phyloP scores from a whole-genome alignment of 1,284 basidiomycete genomes.

The Rhodotorula sp. region DNA sequence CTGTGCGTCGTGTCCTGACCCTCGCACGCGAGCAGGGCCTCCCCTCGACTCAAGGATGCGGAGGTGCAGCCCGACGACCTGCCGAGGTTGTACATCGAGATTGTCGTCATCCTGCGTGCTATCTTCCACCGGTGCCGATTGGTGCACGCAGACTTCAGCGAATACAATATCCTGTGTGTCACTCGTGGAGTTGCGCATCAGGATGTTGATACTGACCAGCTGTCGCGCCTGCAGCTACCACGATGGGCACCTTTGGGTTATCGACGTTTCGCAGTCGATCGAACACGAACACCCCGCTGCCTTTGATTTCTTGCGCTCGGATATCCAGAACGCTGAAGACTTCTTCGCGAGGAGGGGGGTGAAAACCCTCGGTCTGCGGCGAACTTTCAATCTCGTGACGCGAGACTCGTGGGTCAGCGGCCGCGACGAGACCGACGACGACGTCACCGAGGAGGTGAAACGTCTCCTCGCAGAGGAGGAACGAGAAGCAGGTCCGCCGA shows the following conservation, averaged over 20 bases:
- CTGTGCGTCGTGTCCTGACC: not conserved
- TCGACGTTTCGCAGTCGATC: slow-evolving; percentile 98
- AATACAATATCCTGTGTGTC: slow-evolving; percentile 93
- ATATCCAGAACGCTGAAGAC: slow-evolving; percentile 89
- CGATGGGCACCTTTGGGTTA: slow-evolving; percentile 75
- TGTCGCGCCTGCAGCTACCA: slow-evolving; percentile 51
- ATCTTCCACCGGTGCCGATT: slow-evolving; percentile 90
- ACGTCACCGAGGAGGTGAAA: slow-evolving; percentile 34
- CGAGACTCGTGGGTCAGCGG: slow-evolving; percentile 53
- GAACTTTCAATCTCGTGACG: slow-evolving; percentile 85
- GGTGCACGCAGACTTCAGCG: slow-evolving; percentile 95
- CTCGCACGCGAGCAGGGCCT: slow-evolving; percentile 60
- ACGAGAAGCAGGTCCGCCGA: slow-evolving; percentile 17
- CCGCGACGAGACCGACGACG: slow-evolving; percentile 45
- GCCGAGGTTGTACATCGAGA: slow-evolving; percentile 68
- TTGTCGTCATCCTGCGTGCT: slow-evolving; percentile 73
- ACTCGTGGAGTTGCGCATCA: slow-evolving; percentile 18
- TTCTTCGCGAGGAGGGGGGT: slow-evolving; percentile 81
- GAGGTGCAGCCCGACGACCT: slow-evolving; percentile 60
- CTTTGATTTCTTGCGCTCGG: slow-evolving; percentile 90
- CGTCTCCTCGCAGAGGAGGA: slow-evolving; percentile 21
- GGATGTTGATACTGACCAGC: not conserved
- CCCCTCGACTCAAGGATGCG: slow-evolving; percentile 87
- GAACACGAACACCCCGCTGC: slow-evolving; percentile 97
- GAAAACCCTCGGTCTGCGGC: slow-evolving; percentile 71